Base-by-base conservation (phyloP, 2,329 filamentous ascomycete species). In the Botrytis tulipae region DNA sequence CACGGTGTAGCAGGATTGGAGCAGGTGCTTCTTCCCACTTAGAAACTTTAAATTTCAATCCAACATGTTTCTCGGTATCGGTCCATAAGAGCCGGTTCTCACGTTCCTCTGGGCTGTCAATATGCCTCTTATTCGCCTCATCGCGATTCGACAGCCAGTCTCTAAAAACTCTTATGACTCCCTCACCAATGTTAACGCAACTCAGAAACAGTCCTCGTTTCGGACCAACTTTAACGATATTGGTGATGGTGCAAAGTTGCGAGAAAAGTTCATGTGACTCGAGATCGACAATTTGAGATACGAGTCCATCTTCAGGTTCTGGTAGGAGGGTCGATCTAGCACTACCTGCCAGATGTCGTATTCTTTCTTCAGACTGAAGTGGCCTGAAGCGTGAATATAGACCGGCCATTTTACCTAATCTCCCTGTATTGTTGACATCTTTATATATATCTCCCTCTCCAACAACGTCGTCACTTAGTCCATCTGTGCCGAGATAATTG, bases 371-470 rank as follows among this genome's bases (percentile, higher is more conserved):
- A 59, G 87, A 85, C 73, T 86, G 84, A 61, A 89, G 85, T 2
- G 92, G 93, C 29, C 87, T 86, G 80, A 95, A 96, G 40, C 89
- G 87, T 9, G 91, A 90, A 82, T 94, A 95, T 63, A 94, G 82
- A 5, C 82, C 82, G 20, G 84, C 83, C 71, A 93, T 83, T 73
- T 83, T 82, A 7, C 82, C 83, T n/a, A 89, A 80, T 65, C 83
- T 80, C 7, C 81, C 82, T 5, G 71, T 73, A 16, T 51, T 65
- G 3, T 74, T 72, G 44, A 60, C 54, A n/a, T 76, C 73, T 40
- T 70, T 80, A 22, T 80, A 70, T 37, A 73, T 10, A 42, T 73
- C 60, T 32, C 54, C 83, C 51, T 82, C 78, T 7, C 81, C 80
- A 71, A 83, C 81, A 75, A 83, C 79, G 73, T 84, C 77, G 61